Percentiles rank a stretch among this genome's conserved stretches.
Evolutionary conservation across 768 basidiomycete species (phyloP).

Genomic region (Calvatia gigantea): DNA sequence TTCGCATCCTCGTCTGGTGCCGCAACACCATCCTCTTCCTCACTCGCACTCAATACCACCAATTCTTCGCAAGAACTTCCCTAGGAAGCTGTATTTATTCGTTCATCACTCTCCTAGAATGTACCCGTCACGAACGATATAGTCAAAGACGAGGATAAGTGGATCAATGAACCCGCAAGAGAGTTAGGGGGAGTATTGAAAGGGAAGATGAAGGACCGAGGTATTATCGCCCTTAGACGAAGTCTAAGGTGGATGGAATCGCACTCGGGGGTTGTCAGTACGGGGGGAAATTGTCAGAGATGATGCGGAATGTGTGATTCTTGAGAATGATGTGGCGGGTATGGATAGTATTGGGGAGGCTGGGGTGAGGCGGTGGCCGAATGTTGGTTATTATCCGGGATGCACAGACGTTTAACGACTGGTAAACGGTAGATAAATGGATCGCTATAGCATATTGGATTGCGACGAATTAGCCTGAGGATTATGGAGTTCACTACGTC

Average conservation of each 20-base stretch:
- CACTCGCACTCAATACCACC: conserved; percentile 19
- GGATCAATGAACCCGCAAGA: conserved; percentile 75
- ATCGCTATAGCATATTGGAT: too few species aligned
- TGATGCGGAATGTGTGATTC: too few species aligned
- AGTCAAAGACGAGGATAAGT: conserved; percentile 76
- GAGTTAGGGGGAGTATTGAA: conserved; percentile 76
- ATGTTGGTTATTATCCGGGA: too few species aligned
- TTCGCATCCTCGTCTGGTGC: conserved; percentile 18
- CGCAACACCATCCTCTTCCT: conserved; percentile 22
- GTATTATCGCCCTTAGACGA: conserved; percentile 87
- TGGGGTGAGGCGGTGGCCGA: too few species aligned
- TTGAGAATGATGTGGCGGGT: too few species aligned
- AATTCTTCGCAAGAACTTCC: conserved; percentile 53
- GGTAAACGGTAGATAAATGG: too few species aligned
- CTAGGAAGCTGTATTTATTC: conserved; percentile 84
- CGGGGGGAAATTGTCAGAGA: too few species aligned
- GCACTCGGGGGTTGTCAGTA: too few species aligned
- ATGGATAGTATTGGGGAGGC: too few species aligned
- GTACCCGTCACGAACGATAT: conserved; percentile 87
- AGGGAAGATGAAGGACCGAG: conserved; percentile 76
- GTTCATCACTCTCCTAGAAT: conserved; percentile 83
- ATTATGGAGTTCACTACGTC: too few species aligned
- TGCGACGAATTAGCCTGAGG: too few species aligned
- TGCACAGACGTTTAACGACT: too few species aligned
- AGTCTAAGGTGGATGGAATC: conserved; percentile 93